These are phyloP conservation scores for Panicum virgatum DNA, from an alignment of 202 grass and related monocot species.

Conservation along the genomic window DNA sequence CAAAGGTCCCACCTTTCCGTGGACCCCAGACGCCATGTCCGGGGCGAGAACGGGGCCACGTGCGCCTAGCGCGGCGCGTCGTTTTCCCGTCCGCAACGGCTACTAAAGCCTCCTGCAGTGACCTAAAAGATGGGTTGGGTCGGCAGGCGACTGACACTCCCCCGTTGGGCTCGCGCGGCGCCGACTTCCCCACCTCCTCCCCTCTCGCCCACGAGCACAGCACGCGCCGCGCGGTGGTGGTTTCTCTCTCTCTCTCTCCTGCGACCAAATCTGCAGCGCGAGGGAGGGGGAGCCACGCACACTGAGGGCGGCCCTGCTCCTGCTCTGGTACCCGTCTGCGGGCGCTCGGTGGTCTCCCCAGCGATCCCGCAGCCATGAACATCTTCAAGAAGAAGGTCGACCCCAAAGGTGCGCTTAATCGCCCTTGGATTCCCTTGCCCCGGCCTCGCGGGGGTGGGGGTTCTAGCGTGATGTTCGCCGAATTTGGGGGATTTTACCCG, in stretches of 20 bases:
- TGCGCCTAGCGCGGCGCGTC: not conserved
- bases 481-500: not conserved
- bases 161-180: constrained; percentile 54
- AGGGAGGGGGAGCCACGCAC: not conserved
- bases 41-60: not conserved
- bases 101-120: constrained; percentile 41
- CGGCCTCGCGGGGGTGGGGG: not conserved
- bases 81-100: constrained; percentile 43
- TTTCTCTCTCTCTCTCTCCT: not conserved
- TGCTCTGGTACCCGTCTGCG: not conserved
- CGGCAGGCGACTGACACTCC: constrained; percentile 21
- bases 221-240: constrained; percentile 18
- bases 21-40: not conserved
- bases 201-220: not conserved
- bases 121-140: not conserved
- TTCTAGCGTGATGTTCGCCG: not conserved
- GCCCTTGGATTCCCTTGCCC: not conserved
- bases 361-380: constrained; percentile 63
- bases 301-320: not conserved
- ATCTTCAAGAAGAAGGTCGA: constrained; percentile 93
- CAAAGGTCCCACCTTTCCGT: rapidly evolving
- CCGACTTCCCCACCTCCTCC: not conserved
- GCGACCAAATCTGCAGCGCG: constrained; percentile 23
- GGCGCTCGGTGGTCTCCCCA: constrained; percentile 12
- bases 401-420: constrained; percentile 60